These are phyloP conservation scores for Calonectria hongkongensis DNA, from an alignment of 2,329 filamentous ascomycete species.

Conservation along the genomic window DNA sequence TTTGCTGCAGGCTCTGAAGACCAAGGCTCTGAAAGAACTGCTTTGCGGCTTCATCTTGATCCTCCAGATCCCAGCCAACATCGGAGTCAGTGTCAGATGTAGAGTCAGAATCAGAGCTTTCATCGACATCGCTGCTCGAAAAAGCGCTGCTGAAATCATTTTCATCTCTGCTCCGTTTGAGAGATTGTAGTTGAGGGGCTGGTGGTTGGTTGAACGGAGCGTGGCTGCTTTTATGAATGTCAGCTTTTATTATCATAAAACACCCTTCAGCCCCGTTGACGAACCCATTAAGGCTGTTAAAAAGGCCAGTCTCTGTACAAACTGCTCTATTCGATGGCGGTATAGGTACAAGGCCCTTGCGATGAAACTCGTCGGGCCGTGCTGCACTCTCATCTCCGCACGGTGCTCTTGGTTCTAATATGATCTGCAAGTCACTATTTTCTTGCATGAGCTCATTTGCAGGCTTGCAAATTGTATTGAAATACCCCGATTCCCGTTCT, in stretches of 20 bases:
- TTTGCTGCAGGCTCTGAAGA: not conserved
- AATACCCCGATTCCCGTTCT: not conserved
- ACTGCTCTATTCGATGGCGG: not conserved
- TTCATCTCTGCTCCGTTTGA: not conserved
- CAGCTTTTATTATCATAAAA: not conserved
- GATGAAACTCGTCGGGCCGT: not conserved
- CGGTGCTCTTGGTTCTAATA: not conserved
- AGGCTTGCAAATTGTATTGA: not conserved
- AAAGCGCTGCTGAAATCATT: constrained; percentile 2
- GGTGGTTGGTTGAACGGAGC: not conserved
- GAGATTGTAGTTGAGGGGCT: not conserved
- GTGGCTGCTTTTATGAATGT: not conserved
- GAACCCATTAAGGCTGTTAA: not conserved
- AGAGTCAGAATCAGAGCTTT: not conserved
- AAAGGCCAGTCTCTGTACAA: not conserved
- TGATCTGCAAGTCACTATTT: not conserved
- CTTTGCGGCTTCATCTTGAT: not conserved
- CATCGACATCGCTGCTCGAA: not conserved
- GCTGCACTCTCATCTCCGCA: not conserved
- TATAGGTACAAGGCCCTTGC: not conserved
- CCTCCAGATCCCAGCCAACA: not conserved
- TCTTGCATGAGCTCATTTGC: not conserved
- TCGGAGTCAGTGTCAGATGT: not conserved
- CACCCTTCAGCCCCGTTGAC: not conserved
- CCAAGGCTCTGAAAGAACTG: not conserved